A percentile compares a stretch with the other conserved stretches of the same genome.
Evolutionary conservation across 1,284 basidiomycete genomes (phyloP).

Genomic region (Ustilago shanxiensis): DNA sequence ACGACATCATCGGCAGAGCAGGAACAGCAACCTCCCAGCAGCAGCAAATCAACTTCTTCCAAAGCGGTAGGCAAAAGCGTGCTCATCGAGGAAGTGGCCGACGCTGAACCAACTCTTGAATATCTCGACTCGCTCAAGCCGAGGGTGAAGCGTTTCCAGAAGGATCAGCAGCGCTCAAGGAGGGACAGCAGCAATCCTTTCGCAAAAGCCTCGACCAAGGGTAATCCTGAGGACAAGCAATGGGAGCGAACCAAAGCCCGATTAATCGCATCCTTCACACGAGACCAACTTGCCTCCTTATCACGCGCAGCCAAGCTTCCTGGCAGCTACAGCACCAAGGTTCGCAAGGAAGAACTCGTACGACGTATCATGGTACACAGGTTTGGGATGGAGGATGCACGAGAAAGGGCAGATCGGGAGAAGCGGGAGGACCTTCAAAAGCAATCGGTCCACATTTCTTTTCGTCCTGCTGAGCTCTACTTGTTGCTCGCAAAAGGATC

Average conservation of each 20-base stretch:
- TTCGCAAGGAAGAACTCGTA: constrained; percentile 34
- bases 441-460: constrained; percentile 23
- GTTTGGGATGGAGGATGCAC: constrained; percentile 44
- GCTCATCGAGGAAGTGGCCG: constrained; percentile 27
- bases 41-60: background rate
- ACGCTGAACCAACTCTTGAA: constrained; percentile 42
- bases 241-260: constrained; percentile 41
- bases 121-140: constrained; percentile 53
- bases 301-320: constrained; percentile 34
- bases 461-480: constrained; percentile 45
- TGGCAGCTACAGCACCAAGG: constrained; percentile 26
- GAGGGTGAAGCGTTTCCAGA: background rate
- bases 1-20: background rate
- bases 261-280: constrained; percentile 47
- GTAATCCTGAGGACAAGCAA: constrained; percentile 30
- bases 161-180: constrained; percentile 3
- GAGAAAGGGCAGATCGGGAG: constrained; percentile 30
- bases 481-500: constrained; percentile 35
- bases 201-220: constrained; percentile 15
- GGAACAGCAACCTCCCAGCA: background rate
- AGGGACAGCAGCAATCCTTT: constrained; percentile 24
- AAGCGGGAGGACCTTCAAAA: constrained; percentile 34
- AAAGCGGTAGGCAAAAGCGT: constrained; percentile 5
- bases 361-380: constrained; percentile 48
- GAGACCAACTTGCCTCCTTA: constrained; percentile 37